Conservation (phyloP, 1,139 yeast species). For the Scheffersomyces titani region DNA sequence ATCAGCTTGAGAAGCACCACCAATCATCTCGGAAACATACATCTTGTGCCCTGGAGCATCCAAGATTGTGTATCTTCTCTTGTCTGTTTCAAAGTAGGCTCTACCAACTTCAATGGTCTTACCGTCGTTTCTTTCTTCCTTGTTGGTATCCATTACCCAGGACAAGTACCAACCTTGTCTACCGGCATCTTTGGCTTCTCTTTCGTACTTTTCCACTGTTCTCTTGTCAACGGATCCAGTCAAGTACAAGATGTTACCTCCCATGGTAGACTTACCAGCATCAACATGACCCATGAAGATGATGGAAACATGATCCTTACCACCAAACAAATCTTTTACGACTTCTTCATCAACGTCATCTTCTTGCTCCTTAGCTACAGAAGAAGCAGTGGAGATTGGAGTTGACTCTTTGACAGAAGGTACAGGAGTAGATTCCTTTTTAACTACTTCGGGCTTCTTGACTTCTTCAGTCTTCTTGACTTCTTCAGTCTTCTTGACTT, state of each 20-base stretch:
- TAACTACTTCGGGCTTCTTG: constrained; percentile 11
- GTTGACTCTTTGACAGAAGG: constrained; percentile 14
- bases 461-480: constrained; percentile 5
- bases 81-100: constrained; percentile 95
- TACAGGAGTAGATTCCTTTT: constrained; percentile 14
- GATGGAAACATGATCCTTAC: constrained; percentile 94
- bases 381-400: constrained; percentile 23
- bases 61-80: constrained; percentile 94
- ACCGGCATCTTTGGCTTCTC: constrained; percentile 99
- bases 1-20: constrained; percentile 99
- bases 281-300: constrained; percentile 99
- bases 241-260: constrained; percentile 89
- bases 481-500: constrained; percentile 10
- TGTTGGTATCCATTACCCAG: constrained; percentile 99
- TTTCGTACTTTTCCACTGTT: constrained; percentile 97
- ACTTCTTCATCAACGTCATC: constrained; percentile 86
- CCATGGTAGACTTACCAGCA: constrained; percentile 99
- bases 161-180: constrained; percentile 99
- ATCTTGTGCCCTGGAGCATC: constrained; percentile 99
- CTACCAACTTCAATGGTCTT: constrained; percentile 99
- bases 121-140: constrained; percentile 98
- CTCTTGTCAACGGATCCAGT: constrained; percentile 98
- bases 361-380: constrained; percentile 69
- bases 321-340: constrained; percentile 91
- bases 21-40: constrained; percentile 99